Evolutionary conservation across 2,329 filamentous ascomycete species (phyloP).

Genomic region (Xylaria sp.): DNA sequence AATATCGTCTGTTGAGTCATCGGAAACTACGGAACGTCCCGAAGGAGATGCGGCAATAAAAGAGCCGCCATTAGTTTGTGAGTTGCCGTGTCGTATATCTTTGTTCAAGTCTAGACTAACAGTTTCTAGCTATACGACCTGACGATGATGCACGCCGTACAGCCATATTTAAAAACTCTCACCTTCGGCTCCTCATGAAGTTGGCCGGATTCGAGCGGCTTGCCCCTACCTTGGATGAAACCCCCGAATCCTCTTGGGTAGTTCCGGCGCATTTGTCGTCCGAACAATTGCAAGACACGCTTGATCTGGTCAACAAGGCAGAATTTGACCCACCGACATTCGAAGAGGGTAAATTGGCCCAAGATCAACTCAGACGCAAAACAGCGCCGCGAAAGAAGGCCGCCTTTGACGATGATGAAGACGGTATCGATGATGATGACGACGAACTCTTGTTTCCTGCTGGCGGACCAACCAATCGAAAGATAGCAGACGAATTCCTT

Average conservation of each 20-base stretch:
- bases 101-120: conserved; percentile 46
- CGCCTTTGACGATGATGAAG: conserved; percentile 77
- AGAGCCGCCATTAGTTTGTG: conserved; percentile 65
- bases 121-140: conserved; percentile 65
- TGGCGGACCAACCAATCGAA: conserved; percentile 71
- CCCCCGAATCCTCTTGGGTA: conserved; percentile 80
- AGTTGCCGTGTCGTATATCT: conserved; percentile 46
- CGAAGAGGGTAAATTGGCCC: conserved; percentile 78
- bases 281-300: conserved; percentile 72
- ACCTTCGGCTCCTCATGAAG: conserved; percentile 85
- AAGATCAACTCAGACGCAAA: conserved; percentile 83
- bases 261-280: conserved; percentile 75
- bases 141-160: conserved; percentile 73
- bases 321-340: conserved; percentile 83
- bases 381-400: conserved; percentile 65
- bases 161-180: conserved; percentile 89
- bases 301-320: conserved; percentile 79
- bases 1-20: conserved; percentile 57
- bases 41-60: conserved; percentile 49
- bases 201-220: conserved; percentile 76
- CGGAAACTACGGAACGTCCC: conserved; percentile 44
- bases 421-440: conserved; percentile 64
- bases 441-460: conserved; percentile 75
- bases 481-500: conserved; percentile 62
- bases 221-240: conserved; percentile 69